A percentile compares a stretch with the other conserved stretches of the same genome.
These are phyloP conservation scores for Kitagawia praeruptora DNA, from an alignment of 129 eudicot genomes.

Conservation along the genomic window DNA sequence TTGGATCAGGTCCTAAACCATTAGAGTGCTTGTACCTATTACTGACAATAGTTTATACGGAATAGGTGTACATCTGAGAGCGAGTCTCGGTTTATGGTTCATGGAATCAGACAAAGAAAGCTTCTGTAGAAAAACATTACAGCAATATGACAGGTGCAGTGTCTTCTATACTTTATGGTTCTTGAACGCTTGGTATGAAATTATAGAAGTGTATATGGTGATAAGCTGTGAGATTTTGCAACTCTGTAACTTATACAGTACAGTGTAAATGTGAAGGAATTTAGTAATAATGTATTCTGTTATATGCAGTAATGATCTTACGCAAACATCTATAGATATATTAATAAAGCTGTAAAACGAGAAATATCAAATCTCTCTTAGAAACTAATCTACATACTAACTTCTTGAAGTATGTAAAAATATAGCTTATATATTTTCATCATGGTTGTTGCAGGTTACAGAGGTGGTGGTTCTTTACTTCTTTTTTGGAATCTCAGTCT, in stretches of 20 bases:
- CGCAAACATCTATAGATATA: background rate
- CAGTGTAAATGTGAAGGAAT: conserved; percentile 28
- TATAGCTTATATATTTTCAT: background rate
- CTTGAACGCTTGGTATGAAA: background rate
- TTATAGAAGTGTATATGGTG: background rate
- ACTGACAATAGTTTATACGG: no score
- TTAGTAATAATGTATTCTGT: conserved; percentile 57
- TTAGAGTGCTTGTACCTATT: no score
- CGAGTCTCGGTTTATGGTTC: conserved; percentile 1
- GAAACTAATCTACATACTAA: background rate
- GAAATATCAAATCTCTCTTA: background rate
- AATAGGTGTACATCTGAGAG: no score
- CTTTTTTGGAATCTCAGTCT: conserved; percentile 75
- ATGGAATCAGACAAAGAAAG: conserved; percentile 62
- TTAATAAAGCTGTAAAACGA: background rate
- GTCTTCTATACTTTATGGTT: background rate
- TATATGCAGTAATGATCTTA: no score
- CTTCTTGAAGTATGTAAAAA: background rate
- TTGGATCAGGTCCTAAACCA: no score
- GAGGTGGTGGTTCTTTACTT: conserved; percentile 41
- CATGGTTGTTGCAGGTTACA: conserved; percentile 50
- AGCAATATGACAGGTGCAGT: background rate
- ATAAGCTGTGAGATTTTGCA: background rate
- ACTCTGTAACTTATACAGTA: no score
- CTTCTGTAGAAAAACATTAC: background rate